A percentile compares a stretch with the other conserved stretches of the same genome.
These are phyloP conservation scores for Chlorella sp. DNA, from an alignment of 139 green algal species.

Conservation along the genomic window DNA sequence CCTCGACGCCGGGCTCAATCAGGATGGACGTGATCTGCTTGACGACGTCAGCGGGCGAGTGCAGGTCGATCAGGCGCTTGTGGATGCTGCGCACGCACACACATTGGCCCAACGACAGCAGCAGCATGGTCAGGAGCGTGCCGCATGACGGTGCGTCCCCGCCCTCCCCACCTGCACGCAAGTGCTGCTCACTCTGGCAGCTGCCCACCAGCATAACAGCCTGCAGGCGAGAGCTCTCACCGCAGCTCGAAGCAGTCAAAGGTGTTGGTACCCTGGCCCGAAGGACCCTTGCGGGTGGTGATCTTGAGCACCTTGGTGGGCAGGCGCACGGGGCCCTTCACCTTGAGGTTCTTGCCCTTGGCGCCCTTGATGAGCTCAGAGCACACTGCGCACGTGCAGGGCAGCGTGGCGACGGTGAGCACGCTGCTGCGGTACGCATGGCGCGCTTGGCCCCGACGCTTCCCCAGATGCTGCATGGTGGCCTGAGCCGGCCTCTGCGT, in stretches of 20 bases:
- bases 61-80: slow-evolving; percentile 99
- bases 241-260: slow-evolving; percentile 96
- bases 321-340: slow-evolving; percentile 98
- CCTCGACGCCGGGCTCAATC: slow-evolving; percentile 98
- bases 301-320: slow-evolving; percentile 97
- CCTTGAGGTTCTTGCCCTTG: slow-evolving; percentile 98
- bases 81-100: slow-evolving; percentile 69
- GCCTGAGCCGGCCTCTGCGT: no score
- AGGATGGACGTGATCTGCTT: slow-evolving; percentile 99
- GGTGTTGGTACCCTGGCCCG: slow-evolving; percentile 99
- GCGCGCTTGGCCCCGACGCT: not conserved
- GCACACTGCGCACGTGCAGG: slow-evolving; percentile 68
- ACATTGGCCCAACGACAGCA: not conserved
- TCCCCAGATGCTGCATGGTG: no score
- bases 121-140: no score
- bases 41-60: slow-evolving; percentile 95
- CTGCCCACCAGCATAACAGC: not conserved
- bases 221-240: slow-evolving; percentile 16
- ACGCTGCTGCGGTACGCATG: not conserved
- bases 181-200: not conserved
- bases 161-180: no score
- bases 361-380: slow-evolving; percentile 93
- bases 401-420: not conserved
- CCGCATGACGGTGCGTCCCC: no score
- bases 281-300: slow-evolving; percentile 97